A percentile compares a stretch with the other conserved stretches of the same genome.
phyloP scores from a whole-genome alignment of 176 grass and related monocot species.

The Elymus sibiricus region DNA sequence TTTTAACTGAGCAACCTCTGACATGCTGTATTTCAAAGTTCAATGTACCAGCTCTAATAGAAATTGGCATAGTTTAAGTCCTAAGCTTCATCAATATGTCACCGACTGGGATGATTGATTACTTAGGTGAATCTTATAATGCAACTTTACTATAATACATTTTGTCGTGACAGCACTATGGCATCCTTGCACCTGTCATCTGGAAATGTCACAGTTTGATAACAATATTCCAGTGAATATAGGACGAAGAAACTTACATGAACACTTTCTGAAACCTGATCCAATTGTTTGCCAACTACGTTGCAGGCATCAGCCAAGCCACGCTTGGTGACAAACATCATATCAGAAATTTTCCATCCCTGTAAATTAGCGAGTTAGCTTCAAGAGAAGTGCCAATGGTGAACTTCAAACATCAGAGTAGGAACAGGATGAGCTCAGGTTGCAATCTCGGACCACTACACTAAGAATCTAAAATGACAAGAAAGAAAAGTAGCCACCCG shows the following conservation, averaged over 20 bases:
- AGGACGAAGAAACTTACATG: slow-evolving; percentile 54
- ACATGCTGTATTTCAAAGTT: neutral
- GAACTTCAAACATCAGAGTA: slow-evolving; percentile 14
- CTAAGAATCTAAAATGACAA: neutral
- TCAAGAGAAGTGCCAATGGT: slow-evolving; percentile 11
- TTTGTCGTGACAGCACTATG: neutral
- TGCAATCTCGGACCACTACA: neutral
- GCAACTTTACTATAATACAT: neutral
- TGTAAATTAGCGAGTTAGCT: slow-evolving; percentile 35
- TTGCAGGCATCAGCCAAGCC: slow-evolving; percentile 75
- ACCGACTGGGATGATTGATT: neutral
- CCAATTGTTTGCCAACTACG: slow-evolving; percentile 73
- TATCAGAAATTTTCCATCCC: slow-evolving; percentile 92
- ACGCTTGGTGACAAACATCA: slow-evolving; percentile 93
- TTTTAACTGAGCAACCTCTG: neutral
- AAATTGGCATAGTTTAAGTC: neutral
- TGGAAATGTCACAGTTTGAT: neutral
- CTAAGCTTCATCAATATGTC: neutral
- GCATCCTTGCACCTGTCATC: neutral
- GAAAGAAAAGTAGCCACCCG: neutral
- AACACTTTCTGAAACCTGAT: slow-evolving; percentile 80
- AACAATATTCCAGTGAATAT: neutral
- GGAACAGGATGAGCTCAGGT: neutral
- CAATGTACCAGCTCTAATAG: neutral
- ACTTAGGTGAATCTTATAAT: neutral